A percentile compares a stretch with the other conserved stretches of the same genome.
Evolutionary conservation across 2,329 filamentous ascomycete genomes (phyloP).

Genomic region (Pseudocercospora cruenta): DNA sequence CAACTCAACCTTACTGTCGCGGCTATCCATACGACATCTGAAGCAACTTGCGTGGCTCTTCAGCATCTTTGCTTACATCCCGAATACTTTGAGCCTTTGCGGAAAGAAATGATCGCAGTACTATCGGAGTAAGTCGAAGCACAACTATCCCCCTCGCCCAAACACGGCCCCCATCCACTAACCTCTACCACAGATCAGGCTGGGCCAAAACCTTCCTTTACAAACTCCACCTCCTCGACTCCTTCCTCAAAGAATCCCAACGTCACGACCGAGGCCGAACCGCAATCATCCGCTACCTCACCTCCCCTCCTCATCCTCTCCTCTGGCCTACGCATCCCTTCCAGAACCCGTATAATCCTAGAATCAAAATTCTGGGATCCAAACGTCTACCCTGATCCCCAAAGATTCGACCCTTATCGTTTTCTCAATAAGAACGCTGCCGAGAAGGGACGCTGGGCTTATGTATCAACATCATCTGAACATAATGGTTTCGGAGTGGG

Average conservation of each 20-base stretch:
- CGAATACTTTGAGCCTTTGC: slow-evolving; percentile 32
- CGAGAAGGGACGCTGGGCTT: background rate
- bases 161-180: too few relatives aligned
- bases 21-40: slow-evolving; percentile 48
- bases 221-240: slow-evolving; percentile 39
- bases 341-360: slow-evolving; percentile 22
- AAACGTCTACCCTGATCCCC: slow-evolving; percentile 22
- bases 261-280: background rate
- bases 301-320: slow-evolving; percentile 29
- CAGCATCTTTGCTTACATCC: slow-evolving; percentile 29
- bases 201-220: slow-evolving; percentile 37
- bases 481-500: slow-evolving; percentile 37
- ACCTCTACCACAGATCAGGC: too few relatives aligned
- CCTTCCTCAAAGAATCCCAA: slow-evolving; percentile 34
- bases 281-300: slow-evolving; percentile 20
- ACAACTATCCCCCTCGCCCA: too few relatives aligned
- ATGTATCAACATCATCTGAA: slow-evolving; percentile 20
- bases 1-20: slow-evolving; percentile 25
- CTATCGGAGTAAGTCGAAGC: slow-evolving; percentile 17
- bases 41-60: slow-evolving; percentile 28
- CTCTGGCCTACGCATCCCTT: slow-evolving; percentile 32
- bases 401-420: slow-evolving; percentile 27
- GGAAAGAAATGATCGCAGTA: slow-evolving; percentile 33
- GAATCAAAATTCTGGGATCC: slow-evolving; percentile 16
- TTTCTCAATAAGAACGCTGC: slow-evolving; percentile 24